A percentile compares a stretch with the other conserved stretches of the same genome.
Conservation (phyloP, 2,329 filamentous ascomycete species). For the Seiridium unicorne region DNA sequence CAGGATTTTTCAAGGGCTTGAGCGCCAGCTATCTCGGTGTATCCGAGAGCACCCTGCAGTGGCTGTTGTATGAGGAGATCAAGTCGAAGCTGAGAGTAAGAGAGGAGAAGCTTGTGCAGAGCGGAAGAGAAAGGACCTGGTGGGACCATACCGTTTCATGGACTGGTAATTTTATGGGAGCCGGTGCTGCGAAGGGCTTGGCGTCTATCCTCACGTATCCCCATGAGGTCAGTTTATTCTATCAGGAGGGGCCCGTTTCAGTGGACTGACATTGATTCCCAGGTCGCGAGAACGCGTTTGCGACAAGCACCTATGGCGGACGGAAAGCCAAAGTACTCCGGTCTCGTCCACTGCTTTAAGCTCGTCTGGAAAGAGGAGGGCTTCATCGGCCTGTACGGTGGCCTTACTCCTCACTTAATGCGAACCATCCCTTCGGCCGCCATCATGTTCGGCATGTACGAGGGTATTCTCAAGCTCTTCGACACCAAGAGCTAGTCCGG, state of each 20-base stretch:
- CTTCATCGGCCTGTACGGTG: slow-evolving; percentile 81
- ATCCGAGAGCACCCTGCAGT: slow-evolving; percentile 86
- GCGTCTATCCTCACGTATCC: slow-evolving; percentile 86
- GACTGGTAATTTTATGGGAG: slow-evolving; percentile 76
- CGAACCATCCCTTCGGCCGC: slow-evolving; percentile 88
- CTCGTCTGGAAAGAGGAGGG: slow-evolving; percentile 88
- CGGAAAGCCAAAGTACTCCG: slow-evolving; percentile 80
- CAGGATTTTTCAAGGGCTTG: slow-evolving; percentile 84
- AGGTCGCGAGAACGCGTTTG: slow-evolving; percentile 80
- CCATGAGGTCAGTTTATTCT: slow-evolving; percentile 66
- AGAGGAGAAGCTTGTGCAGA: slow-evolving; percentile 55
- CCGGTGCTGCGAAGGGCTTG: slow-evolving; percentile 81
- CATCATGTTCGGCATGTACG: slow-evolving; percentile 94
- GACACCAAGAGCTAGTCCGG: slow-evolving; percentile 24
- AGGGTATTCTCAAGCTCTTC: slow-evolving; percentile 47
- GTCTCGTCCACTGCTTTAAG: slow-evolving; percentile 83
- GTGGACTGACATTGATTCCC: neutral
- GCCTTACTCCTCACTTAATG: slow-evolving; percentile 87
- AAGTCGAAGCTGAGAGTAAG: slow-evolving; percentile 70
- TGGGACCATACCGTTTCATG: slow-evolving; percentile 77
- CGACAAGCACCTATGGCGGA: slow-evolving; percentile 77
- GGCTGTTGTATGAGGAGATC: slow-evolving; percentile 92
- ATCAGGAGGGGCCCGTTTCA: neutral
- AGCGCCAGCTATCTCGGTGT: slow-evolving; percentile 91
- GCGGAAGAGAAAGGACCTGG: slow-evolving; percentile 60